These are phyloP conservation scores for Cutaneotrichosporon sp. DNA, from an alignment of 1,284 basidiomycete genomes.

Conservation along the genomic window DNA sequence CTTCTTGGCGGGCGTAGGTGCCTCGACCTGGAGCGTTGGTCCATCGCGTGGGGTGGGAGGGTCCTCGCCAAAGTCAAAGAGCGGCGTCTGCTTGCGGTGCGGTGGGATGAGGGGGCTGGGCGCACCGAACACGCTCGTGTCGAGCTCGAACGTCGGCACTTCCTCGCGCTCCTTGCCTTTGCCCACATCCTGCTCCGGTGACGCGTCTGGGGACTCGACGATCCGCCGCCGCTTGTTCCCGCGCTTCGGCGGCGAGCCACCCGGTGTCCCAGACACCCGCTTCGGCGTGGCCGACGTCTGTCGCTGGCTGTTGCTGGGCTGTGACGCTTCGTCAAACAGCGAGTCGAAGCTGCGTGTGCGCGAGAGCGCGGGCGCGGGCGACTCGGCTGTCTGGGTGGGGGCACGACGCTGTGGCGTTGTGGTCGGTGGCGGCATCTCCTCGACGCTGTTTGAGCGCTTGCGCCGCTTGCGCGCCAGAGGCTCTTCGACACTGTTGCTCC, in stretches of 20 bases:
- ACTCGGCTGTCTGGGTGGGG: not conserved
- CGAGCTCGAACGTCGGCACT: not conserved
- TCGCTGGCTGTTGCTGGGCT: not conserved
- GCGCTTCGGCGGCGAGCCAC: not conserved
- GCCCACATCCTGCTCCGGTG: not conserved
- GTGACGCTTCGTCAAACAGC: conserved; percentile 12
- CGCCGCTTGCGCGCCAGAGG: not conserved
- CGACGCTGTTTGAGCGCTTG: not conserved
- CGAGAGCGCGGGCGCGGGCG: not conserved
- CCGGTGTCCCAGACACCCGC: too few species aligned
- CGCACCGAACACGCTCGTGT: not conserved
- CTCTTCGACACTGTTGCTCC: not conserved
- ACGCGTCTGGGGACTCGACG: not conserved
- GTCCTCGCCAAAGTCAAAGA: conserved; percentile 7
- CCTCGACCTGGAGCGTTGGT: not conserved
- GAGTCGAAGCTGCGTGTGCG: conserved; percentile 11
- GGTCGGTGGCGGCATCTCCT: not conserved
- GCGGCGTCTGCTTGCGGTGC: not conserved
- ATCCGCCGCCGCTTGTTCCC: not conserved
- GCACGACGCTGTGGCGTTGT: not conserved
- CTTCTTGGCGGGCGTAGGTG: not conserved
- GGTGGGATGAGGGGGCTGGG: not conserved
- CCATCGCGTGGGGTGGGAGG: too few species aligned
- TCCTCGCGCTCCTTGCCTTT: not conserved
- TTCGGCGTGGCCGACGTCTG: not conserved